These are phyloP conservation scores for Hypoxylon cercidicola DNA, from an alignment of 495 filamentous ascomycete species.

Conservation along the genomic window DNA sequence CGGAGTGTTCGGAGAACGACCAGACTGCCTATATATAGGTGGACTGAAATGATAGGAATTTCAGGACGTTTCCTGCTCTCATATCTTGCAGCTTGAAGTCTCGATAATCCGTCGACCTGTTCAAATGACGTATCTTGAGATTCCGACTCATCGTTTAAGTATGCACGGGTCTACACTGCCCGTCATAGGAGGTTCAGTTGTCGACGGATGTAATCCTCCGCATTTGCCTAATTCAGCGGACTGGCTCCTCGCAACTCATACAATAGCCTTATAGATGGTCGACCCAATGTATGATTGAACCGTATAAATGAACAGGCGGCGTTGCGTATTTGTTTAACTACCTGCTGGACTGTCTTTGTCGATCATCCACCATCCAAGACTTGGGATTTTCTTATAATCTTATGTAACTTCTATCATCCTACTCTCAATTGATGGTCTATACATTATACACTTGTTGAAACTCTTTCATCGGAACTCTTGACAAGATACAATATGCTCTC, in stretches of 20 bases:
- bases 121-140: constrained; percentile 1
- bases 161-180: neutral
- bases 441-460: neutral
- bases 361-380: constrained; percentile 17
- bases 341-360: constrained; percentile 6
- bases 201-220: constrained; percentile 34
- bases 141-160: constrained; percentile 10
- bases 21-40: constrained; percentile 41
- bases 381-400: constrained; percentile 2
- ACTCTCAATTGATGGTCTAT: neutral
- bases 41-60: constrained; percentile 28
- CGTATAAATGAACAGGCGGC: constrained; percentile 28
- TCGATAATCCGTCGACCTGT: constrained; percentile 1
- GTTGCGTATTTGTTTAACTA: constrained; percentile 11
- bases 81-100: constrained; percentile 4
- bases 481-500: constrained; percentile 28
- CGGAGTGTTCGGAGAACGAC: constrained; percentile 16
- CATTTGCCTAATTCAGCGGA: constrained; percentile 35
- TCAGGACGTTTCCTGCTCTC: constrained; percentile 1
- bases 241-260: constrained; percentile 22
- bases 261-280: constrained; percentile 19
- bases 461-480: too few species aligned
- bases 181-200: constrained; percentile 9
- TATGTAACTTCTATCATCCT: constrained; percentile 4
- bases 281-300: constrained; percentile 7